Base-by-base conservation (phyloP, 148 eudicot genomes). In the Drosera capensis region DNA sequence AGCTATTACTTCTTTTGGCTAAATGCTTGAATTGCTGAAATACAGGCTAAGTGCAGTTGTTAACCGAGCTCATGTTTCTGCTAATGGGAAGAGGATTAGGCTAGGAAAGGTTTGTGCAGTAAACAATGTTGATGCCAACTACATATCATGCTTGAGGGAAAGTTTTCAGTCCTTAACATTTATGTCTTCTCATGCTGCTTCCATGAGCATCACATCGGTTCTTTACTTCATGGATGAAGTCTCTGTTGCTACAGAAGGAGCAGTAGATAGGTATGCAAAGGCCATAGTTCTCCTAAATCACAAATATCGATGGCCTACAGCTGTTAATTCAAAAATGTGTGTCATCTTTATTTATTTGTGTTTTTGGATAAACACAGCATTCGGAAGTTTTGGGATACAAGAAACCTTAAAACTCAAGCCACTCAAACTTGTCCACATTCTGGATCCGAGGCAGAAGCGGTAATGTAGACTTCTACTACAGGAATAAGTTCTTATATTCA, bases 181-280 rank as follows among this genome's bases (percentile, higher is more conserved):
- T 18, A 14, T n/a, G 17, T 62, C 50, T 16, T 62, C 55, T 51
- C 68, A 87, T 94, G 80, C 90, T 61, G 76, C 82, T 59, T 75
- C 90, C 29, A 74, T 59, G 73, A 79, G 94, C 43, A 77, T 87
- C 46, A 87, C 96, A 31, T 87, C 96, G 34, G 94, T 82, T 42
- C 80, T 87, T n/a, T 82, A 61, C 63, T 70, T 82, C 31, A 77
- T 73, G 51, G 97, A 88, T 52, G 94, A 75, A 63, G 49, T 80
- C 49, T 77, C 86, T 13, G 48, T 88, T 57, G 94, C 86, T 55
- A 75, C 92, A 31, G 92, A 92, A 43, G 97, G 92, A 64, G 92
- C 97, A 68, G 77, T 67, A 39, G 87, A 90, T 66, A 84, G 88
- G 99, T 90, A 56, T 36, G 54, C 39, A 40, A 34, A 47, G 22